Base-by-base conservation (phyloP, 805 yeast species). In the Metschnikowia similis region DNA sequence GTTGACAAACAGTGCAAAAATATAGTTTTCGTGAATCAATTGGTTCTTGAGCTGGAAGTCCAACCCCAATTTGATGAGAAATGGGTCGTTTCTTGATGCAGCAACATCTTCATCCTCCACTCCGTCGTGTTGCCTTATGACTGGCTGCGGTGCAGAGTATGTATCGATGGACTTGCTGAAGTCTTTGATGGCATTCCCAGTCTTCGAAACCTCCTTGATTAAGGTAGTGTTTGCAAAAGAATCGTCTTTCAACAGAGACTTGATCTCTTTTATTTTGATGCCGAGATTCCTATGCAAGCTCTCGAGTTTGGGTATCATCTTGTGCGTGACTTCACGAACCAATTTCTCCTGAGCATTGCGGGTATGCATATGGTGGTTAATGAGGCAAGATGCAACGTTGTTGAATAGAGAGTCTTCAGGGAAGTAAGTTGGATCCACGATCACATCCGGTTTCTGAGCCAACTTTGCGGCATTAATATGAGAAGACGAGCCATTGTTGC, bases 131-230 rank as follows among this genome's bases (percentile, higher is more conserved):
- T 59, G 58, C 29, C 57, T 59, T 30, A 63, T 45, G 6, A 70
- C 67, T 44, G 59, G 83, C 48, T 41, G 70, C 65, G 62, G 42
- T 11, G 51, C 49, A 35, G 65, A 64, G 54, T 71, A 72, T 14
- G 64, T 56, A 48, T 70, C 73, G 10, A 73, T 58, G 1, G 75
- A 58, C 27, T 55, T 49, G 55, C 62, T 65, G 50, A 67, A 74
- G 38, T 55, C 53, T 32, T 58, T 64, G 48, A 84, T 63, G 31
- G 81, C 80, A 37, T 67, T 65, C 49, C 83, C 85, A 1, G 96
- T 85, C 49, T 79, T 81, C 47, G 76, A 76, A 49, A 85, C 77
- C 55, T 73, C 77, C 42, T 60, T 70, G 11, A 66, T 51, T 28
- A 73, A 53, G 7, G 64, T 61, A 16, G 64, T 57, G 52, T 71